These are phyloP conservation scores for Tulasnella sp. DNA, from an alignment of 768 basidiomycete species.

Conservation along the genomic window DNA sequence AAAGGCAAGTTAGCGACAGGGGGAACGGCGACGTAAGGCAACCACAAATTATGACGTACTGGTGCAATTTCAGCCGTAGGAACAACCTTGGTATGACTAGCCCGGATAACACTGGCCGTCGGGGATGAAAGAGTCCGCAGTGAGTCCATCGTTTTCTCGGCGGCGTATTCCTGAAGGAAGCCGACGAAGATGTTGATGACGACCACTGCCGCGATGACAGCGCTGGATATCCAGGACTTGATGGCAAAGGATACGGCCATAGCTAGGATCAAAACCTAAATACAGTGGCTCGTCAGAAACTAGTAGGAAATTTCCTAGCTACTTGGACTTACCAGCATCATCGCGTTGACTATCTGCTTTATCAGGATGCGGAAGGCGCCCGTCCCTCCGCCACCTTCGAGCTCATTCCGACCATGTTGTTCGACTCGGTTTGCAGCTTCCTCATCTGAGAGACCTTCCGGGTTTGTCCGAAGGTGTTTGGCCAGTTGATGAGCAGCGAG, in stretches of 20 bases:
- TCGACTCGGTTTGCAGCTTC: conserved; percentile 26
- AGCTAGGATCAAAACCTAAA: conserved; percentile 29
- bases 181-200: conserved; percentile 32
- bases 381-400: conserved; percentile 26
- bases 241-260: conserved; percentile 50
- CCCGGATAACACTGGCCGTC: conserved; percentile 40
- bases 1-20: neutral
- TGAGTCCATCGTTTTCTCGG: conserved; percentile 47
- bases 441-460: conserved; percentile 27
- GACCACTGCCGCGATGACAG: conserved; percentile 42
- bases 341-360: conserved; percentile 36
- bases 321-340: conserved; percentile 26
- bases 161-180: conserved; percentile 42
- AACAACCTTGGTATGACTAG: conserved; percentile 36
- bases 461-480: conserved; percentile 25
- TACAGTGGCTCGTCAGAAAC: neutral
- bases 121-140: conserved; percentile 43
- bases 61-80: conserved; percentile 41
- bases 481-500: conserved; percentile 28
- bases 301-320: neutral
- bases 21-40: neutral
- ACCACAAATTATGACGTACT: conserved; percentile 21
- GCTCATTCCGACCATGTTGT: conserved; percentile 31
- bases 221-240: conserved; percentile 46
- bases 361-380: conserved; percentile 22